Conservation (phyloP, 495 filamentous ascomycete species). For the Annulohypoxylon stygium region DNA sequence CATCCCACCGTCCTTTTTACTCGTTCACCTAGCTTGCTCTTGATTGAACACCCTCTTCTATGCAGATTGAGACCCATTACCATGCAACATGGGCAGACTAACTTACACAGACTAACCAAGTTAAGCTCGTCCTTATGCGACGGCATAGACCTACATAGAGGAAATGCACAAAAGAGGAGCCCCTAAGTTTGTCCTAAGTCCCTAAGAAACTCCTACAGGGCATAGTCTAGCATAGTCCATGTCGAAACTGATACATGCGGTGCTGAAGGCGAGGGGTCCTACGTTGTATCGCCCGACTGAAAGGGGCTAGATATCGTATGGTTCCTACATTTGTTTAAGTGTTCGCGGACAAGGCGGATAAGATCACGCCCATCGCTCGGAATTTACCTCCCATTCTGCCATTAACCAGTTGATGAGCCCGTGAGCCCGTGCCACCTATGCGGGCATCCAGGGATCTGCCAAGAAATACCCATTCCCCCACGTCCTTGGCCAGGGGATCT, state of each 20-base stretch:
- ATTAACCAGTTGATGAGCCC: slow-evolving; percentile 44
- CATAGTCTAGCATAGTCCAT: not conserved
- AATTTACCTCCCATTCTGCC: slow-evolving; percentile 41
- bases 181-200: not conserved
- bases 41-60: slow-evolving; percentile 14
- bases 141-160: slow-evolving; percentile 24
- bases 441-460: slow-evolving; percentile 49
- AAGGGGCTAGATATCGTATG: slow-evolving; percentile 34
- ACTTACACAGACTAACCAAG: slow-evolving; percentile 14
- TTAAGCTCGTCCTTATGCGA: slow-evolving; percentile 9
- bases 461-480: slow-evolving; percentile 49
- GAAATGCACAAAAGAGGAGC: slow-evolving; percentile 31
- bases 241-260: slow-evolving; percentile 13
- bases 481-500: slow-evolving; percentile 41
- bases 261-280: slow-evolving; percentile 10
- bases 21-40: slow-evolving; percentile 28
- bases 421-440: slow-evolving; percentile 45
- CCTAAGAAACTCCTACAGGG: slow-evolving; percentile 17
- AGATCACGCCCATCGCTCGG: slow-evolving; percentile 37
- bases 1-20: slow-evolving; percentile 22
- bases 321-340: slow-evolving; percentile 24
- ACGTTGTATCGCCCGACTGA: slow-evolving; percentile 29
- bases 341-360: slow-evolving; percentile 25
- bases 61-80: slow-evolving; percentile 21
- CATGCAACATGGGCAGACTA: slow-evolving; percentile 14